phyloP scores from a whole-genome alignment of 2,329 filamentous ascomycete species.

The Metarhizium guizhouense region DNA sequence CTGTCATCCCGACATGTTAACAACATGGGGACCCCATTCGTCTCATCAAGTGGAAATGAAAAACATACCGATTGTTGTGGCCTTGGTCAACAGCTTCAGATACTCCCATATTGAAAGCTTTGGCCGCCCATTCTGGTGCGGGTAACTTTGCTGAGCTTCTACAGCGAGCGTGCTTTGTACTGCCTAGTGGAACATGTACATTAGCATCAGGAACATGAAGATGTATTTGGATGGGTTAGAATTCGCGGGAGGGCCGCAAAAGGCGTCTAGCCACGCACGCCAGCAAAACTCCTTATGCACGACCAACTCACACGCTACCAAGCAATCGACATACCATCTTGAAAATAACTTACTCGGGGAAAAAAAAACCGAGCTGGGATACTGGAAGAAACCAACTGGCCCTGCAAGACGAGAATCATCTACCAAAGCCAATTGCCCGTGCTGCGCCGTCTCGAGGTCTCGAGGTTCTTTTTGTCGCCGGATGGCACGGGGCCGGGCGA shows the following conservation, averaged over 20 bases:
- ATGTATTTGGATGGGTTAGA: too few species aligned
- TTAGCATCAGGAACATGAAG: neutral
- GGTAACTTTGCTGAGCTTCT: neutral
- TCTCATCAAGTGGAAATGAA: neutral
- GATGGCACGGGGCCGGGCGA: neutral
- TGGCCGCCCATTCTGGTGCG: conserved; percentile 3
- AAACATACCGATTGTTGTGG: conserved; percentile 3
- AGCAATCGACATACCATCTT: too few species aligned
- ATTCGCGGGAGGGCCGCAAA: too few species aligned
- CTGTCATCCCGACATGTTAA: neutral
- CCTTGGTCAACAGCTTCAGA: conserved; percentile 5
- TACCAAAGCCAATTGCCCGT: neutral
- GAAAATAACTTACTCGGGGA: too few species aligned
- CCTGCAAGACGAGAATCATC: neutral
- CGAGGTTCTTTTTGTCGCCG: neutral
- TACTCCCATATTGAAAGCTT: conserved; percentile 4
- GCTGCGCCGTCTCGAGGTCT: too few species aligned
- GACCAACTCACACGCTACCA: too few species aligned
- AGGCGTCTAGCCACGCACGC: too few species aligned
- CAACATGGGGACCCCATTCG: too few species aligned
- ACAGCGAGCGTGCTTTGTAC: neutral
- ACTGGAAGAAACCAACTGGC: neutral
- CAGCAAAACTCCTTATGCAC: too few species aligned
- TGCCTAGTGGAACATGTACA: neutral
- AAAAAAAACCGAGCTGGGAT: neutral